Evolutionary conservation across 2,329 filamentous ascomycete species (phyloP).

Genomic region (Aspergillus uvarum): DNA sequence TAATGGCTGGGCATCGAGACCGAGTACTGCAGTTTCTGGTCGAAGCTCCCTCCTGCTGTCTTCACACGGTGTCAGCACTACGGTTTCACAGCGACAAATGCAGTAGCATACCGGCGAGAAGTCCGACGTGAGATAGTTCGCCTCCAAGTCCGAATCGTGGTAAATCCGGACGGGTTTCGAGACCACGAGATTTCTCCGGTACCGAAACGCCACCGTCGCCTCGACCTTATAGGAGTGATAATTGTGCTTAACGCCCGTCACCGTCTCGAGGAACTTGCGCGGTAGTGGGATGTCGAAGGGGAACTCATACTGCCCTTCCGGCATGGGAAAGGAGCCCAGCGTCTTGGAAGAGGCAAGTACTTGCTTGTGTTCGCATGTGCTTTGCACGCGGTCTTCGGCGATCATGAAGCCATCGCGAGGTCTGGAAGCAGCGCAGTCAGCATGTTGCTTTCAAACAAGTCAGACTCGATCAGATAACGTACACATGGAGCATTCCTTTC

Average conservation of each 20-base stretch:
- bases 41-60: slow-evolving; percentile 12
- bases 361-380: slow-evolving; percentile 16
- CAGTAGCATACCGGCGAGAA: slow-evolving; percentile 8
- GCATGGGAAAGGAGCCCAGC: slow-evolving; percentile 17
- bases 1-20: slow-evolving; percentile 20
- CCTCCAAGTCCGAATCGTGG: slow-evolving; percentile 4
- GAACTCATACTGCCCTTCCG: slow-evolving; percentile 22
- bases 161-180: slow-evolving; percentile 20
- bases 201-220: slow-evolving; percentile 12
- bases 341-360: slow-evolving; percentile 18
- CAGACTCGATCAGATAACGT: neutral
- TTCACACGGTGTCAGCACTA: neutral
- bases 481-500: slow-evolving; percentile 19
- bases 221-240: slow-evolving; percentile 22
- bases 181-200: slow-evolving; percentile 7
- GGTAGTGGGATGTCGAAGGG: slow-evolving; percentile 19
- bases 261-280: slow-evolving; percentile 12
- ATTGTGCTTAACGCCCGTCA: slow-evolving; percentile 11
- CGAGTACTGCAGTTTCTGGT: slow-evolving; percentile 17
- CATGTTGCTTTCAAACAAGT: neutral
- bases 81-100: too few species aligned
- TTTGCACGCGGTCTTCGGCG: neutral
- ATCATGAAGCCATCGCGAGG: slow-evolving; percentile 11
- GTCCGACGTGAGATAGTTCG: neutral
- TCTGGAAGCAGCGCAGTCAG: neutral